These are phyloP conservation scores for Ajuga reptans DNA, from an alignment of 305 asterid species.

Conservation along the genomic window DNA sequence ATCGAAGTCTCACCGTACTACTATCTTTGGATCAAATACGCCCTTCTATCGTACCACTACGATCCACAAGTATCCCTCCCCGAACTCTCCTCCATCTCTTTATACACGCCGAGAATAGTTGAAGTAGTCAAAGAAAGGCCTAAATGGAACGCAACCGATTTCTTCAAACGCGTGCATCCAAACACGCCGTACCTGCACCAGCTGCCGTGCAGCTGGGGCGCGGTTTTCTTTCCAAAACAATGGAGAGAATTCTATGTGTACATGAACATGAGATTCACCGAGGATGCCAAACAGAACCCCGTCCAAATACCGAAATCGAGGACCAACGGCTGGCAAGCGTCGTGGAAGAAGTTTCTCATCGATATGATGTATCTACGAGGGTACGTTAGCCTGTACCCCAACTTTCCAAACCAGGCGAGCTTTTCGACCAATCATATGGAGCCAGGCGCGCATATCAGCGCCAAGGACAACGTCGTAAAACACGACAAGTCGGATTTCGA, in stretches of 20 bases:
- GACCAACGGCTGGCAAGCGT: constrained; percentile 98
- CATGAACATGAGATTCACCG: constrained; percentile 91
- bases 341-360: constrained; percentile 87
- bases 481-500: constrained; percentile 74
- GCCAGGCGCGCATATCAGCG: constrained; percentile 85
- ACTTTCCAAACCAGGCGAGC: constrained; percentile 78
- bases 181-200: constrained; percentile 94
- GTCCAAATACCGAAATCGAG: constrained; percentile 93
- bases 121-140: constrained; percentile 95
- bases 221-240: constrained; percentile 84
- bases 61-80: constrained; percentile 80
- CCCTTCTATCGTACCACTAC: constrained; percentile 71
- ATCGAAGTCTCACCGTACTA: constrained; percentile 87
- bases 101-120: constrained; percentile 77
- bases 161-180: constrained; percentile 64
- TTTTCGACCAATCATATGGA: constrained; percentile 98
- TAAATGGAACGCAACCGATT: constrained; percentile 77
- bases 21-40: constrained; percentile 84
- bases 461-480: constrained; percentile 67
- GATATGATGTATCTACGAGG: constrained; percentile 94
- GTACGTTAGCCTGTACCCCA: constrained; percentile 74
- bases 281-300: constrained; percentile 74
- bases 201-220: constrained; percentile 93
- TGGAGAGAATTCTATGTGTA: constrained; percentile 90
- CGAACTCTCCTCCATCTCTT: constrained; percentile 70